Percentiles rank a stretch among this genome's conserved stretches.
phyloP scores from a whole-genome alignment of 2,329 filamentous ascomycete genomes.

The Colletotrichum caudatum region DNA sequence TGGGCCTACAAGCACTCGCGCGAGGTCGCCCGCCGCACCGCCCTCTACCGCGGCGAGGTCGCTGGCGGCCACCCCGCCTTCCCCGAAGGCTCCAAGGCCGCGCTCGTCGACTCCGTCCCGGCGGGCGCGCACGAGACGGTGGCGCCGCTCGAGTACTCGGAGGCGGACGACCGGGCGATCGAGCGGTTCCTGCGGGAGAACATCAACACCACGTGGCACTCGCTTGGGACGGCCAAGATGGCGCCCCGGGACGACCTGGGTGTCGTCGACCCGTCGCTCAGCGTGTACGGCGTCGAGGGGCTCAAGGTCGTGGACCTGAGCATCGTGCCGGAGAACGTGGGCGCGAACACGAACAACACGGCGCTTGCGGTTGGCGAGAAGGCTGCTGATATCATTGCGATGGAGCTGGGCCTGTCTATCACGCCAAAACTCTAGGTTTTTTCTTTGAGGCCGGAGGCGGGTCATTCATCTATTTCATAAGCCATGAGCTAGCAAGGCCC shows the following conservation, averaged over 20 bases:
- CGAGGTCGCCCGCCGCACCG: conserved; percentile 69
- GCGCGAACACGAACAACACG: conserved; percentile 62
- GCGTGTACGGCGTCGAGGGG: conserved; percentile 57
- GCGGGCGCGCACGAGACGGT: conserved; percentile 54
- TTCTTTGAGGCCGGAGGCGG: not conserved
- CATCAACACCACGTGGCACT: conserved; percentile 60
- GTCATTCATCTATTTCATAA: not conserved
- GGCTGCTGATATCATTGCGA: conserved; percentile 56
- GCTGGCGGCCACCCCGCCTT: conserved; percentile 59
- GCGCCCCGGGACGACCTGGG: conserved; percentile 54
- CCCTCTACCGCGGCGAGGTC: conserved; percentile 64
- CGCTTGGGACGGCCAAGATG: conserved; percentile 61
- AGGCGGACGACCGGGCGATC: conserved; percentile 63
- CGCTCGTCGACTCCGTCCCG: conserved; percentile 56
- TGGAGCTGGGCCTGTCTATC: conserved; percentile 48
- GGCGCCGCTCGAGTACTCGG: conserved; percentile 59
- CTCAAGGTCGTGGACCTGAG: conserved; percentile 58
- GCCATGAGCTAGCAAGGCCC: not conserved
- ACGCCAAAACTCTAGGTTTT: conserved; percentile 15
- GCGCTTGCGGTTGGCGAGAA: conserved; percentile 63
- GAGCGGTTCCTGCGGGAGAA: conserved; percentile 58
- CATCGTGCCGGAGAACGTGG: conserved; percentile 55
- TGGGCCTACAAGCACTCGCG: conserved; percentile 77
- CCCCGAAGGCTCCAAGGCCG: conserved; percentile 54
- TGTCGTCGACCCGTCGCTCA: conserved; percentile 56